Evolutionary conservation across 257 asterid genomes (phyloP).

Genomic region (Capsicum pubescens): DNA sequence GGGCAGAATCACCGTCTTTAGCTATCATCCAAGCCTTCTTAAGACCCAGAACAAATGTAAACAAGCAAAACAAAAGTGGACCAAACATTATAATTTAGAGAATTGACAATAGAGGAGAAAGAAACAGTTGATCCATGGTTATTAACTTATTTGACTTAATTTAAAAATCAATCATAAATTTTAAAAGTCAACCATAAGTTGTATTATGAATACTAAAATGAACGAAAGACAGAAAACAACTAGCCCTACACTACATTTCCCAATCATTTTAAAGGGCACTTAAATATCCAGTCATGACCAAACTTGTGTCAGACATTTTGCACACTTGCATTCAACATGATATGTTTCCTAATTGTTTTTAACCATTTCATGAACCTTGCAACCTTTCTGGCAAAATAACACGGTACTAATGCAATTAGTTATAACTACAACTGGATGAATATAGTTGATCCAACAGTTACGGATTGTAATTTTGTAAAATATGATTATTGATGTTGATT

Average conservation of each 20-base stretch:
- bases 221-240: background rate
- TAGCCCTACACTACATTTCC: background rate
- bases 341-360: background rate
- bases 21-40: conserved; percentile 81
- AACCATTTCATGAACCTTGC: background rate
- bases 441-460: too few relatives aligned
- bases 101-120: background rate
- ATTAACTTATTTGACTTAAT: background rate
- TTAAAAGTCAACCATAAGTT: background rate
- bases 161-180: background rate
- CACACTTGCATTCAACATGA: background rate
- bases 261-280: background rate
- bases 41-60: conserved; percentile 58
- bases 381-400: background rate
- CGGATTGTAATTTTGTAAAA: too few relatives aligned
- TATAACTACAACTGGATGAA: too few relatives aligned
- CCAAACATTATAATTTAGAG: background rate
- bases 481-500: too few relatives aligned
- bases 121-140: background rate
- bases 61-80: background rate
- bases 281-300: background rate
- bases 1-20: conserved; percentile 50
- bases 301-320: background rate
- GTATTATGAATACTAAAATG: background rate
- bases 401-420: background rate